Evolutionary conservation across 2,329 filamentous ascomycete species (phyloP).

Genomic region (Arthrocladium fulminans): DNA sequence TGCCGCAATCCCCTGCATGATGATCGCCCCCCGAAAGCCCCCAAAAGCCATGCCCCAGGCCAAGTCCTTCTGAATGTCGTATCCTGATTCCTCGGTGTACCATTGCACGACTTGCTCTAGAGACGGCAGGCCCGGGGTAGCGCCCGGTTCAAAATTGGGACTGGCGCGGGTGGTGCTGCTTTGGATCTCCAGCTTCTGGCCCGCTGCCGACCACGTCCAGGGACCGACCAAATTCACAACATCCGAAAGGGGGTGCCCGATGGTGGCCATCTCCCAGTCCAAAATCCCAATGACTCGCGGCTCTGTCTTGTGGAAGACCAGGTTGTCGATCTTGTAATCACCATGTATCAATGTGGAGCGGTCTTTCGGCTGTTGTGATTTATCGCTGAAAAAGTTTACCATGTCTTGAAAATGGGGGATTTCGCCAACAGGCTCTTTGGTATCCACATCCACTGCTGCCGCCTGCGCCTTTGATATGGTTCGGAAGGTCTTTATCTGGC

Average conservation of each 20-base stretch:
- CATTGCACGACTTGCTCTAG: conserved; percentile 52
- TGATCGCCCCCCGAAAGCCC: conserved; percentile 50
- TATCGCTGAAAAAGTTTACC: conserved; percentile 66
- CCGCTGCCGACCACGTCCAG: conserved; percentile 29
- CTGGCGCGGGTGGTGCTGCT: conserved; percentile 8
- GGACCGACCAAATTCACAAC: conserved; percentile 63
- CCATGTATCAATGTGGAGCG: conserved; percentile 76
- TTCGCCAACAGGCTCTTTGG: conserved; percentile 63
- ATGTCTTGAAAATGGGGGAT: conserved; percentile 78
- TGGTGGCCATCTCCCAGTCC: conserved; percentile 98
- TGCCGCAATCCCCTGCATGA: conserved; percentile 87
- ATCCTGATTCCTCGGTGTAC: conserved; percentile 62
- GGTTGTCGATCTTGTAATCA: conserved; percentile 91
- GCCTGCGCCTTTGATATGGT: conserved; percentile 73
- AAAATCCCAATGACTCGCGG: conserved; percentile 83
- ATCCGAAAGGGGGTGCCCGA: conserved; percentile 92
- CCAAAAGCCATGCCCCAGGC: conserved; percentile 58
- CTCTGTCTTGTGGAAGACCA: conserved; percentile 83
- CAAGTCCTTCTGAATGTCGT: conserved; percentile 55
- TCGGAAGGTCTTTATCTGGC: conserved; percentile 75
- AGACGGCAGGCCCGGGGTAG: conserved; percentile 57
- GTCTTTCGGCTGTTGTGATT: conserved; percentile 63
- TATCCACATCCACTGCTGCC: conserved; percentile 65
- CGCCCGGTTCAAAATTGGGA: conserved; percentile 49
- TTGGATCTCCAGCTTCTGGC: conserved; percentile 23